These are phyloP conservation scores for Candida dajiaensis DNA, from an alignment of 805 yeast species.

Conservation along the genomic window DNA sequence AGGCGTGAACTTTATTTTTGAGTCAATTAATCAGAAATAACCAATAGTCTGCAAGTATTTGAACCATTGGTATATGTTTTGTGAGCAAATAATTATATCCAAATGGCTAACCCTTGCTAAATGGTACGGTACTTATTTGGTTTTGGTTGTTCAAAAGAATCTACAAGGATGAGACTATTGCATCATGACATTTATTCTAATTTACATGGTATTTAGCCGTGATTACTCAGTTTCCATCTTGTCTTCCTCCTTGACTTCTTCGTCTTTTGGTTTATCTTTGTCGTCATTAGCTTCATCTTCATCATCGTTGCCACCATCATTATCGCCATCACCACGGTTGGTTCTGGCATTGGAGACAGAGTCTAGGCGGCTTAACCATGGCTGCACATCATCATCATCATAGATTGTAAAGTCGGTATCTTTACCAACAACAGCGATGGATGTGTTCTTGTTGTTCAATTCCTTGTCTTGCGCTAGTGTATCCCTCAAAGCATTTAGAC, in stretches of 20 bases:
- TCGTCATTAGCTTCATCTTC: conserved; percentile 20
- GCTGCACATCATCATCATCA: conserved; percentile 80
- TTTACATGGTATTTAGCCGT: not conserved
- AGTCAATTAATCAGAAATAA: not conserved
- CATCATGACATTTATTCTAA: not conserved
- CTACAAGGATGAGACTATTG: too few relatives aligned
- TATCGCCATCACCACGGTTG: conserved; percentile 30
- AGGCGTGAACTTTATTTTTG: too few relatives aligned
- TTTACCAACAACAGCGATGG: conserved; percentile 88
- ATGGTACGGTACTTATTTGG: too few relatives aligned
- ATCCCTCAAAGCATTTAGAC: conserved; percentile 87
- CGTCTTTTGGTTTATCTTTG: conserved; percentile 10
- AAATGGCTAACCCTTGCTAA: too few relatives aligned
- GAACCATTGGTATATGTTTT: too few relatives aligned
- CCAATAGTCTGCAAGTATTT: too few relatives aligned
- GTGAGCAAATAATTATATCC: too few relatives aligned
- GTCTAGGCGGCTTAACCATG: conserved; percentile 75
- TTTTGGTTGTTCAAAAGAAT: too few relatives aligned
- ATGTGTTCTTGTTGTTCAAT: conserved; percentile 74
- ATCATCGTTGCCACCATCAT: conserved; percentile 13
- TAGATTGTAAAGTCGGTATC: conserved; percentile 68
- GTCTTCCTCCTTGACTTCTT: conserved; percentile 20
- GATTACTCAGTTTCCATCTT: conserved; percentile 31
- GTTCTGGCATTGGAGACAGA: conserved; percentile 53
- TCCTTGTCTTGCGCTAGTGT: conserved; percentile 94